Evolutionary conservation across 106 monocot species (phyloP).

Genomic region (Dendrobium huoshanense): DNA sequence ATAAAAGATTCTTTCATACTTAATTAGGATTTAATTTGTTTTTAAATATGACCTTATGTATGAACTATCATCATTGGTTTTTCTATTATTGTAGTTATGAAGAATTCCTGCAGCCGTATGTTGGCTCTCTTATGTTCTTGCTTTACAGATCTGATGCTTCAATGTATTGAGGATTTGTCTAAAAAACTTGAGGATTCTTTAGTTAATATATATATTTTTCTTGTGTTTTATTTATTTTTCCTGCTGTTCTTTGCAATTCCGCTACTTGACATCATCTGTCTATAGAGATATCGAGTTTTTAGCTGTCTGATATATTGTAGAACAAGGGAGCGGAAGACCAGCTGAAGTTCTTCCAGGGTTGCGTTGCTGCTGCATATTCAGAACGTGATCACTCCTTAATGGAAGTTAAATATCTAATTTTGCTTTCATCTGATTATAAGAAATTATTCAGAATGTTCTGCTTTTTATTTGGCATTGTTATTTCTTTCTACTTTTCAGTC

Average conservation of each 20-base stretch:
- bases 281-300: neutral
- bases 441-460: neutral
- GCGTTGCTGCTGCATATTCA: conserved; percentile 82
- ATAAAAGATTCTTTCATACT: neutral
- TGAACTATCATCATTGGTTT: neutral
- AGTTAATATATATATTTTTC: neutral
- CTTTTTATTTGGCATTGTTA: neutral
- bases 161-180: neutral
- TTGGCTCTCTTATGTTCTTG: neutral
- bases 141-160: too few species aligned
- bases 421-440: neutral
- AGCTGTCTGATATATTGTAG: conserved; percentile 27
- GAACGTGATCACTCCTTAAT: conserved; percentile 85
- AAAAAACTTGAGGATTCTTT: neutral
- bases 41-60: neutral
- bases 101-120: neutral
- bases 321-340: conserved; percentile 90
- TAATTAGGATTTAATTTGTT: neutral
- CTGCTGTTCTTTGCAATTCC: too few species aligned
- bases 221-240: neutral
- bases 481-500: conserved; percentile 29
- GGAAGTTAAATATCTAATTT: conserved; percentile 44
- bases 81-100: neutral
- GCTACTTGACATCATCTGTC: neutral
- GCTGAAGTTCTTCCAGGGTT: conserved; percentile 86